Conservation (phyloP, 768 basidiomycete species). For the Phanerochaete sordida region DNA sequence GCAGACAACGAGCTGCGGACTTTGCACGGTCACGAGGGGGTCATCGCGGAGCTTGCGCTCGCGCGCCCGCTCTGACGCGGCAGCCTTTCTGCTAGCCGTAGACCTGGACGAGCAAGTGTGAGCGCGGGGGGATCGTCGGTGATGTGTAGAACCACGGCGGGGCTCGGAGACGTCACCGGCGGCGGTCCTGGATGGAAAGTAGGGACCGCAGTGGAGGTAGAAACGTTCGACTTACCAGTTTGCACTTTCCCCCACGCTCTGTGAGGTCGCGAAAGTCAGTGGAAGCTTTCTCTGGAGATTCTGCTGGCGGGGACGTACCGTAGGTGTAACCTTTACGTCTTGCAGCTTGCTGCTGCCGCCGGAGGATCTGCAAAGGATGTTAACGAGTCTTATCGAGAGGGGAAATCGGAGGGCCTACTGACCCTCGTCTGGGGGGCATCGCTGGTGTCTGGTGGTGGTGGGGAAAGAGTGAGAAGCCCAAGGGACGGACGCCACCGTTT, state of each 20-base stretch:
- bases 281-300: background rate
- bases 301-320: background rate
- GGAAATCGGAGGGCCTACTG: background rate
- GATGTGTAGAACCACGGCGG: too few relatives aligned
- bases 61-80: conserved; percentile 1
- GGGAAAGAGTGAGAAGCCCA: background rate
- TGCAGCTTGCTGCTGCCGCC: background rate
- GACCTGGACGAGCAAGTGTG: background rate
- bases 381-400: background rate
- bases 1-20: conserved; percentile 13
- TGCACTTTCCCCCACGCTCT: background rate
- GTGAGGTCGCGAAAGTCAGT: background rate
- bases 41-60: conserved; percentile 13
- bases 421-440: background rate
- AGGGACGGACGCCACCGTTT: background rate
- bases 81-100: background rate
- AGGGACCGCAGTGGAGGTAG: background rate
- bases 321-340: background rate
- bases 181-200: background rate
- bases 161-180: too few relatives aligned
- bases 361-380: background rate
- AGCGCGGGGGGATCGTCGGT: too few relatives aligned
- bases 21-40: conserved; percentile 8
- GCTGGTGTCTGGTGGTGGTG: background rate
- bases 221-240: background rate